A percentile compares a stretch with the other conserved stretches of the same genome.
These are phyloP conservation scores for Ensete ventricosum DNA, from an alignment of 176 grass and related monocot genomes.

Conservation along the genomic window DNA sequence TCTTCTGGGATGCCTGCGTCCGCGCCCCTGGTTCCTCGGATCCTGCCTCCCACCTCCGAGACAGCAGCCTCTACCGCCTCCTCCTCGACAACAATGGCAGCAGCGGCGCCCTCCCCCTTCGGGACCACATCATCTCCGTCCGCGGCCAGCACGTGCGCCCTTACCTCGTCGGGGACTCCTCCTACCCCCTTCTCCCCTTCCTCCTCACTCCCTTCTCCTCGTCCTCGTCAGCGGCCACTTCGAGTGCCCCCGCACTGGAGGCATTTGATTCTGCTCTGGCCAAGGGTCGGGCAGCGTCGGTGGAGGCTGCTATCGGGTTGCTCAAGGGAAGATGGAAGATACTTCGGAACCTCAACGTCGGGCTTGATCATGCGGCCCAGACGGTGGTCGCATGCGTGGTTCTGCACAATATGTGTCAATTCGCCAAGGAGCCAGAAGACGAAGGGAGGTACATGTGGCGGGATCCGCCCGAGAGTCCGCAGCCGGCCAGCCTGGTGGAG, in stretches of 20 bases:
- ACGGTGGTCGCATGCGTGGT: constrained; percentile 40
- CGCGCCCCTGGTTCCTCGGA: constrained; percentile 19
- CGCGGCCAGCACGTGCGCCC: constrained; percentile 6
- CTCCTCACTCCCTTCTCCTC: constrained; percentile 33
- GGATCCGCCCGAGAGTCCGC: constrained; percentile 28
- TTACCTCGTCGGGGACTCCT: constrained; percentile 31
- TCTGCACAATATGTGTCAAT: constrained; percentile 38
- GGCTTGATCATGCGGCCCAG: constrained; percentile 31
- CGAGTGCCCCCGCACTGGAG: constrained; percentile 13
- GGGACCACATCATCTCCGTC: neutral
- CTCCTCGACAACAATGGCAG: neutral
- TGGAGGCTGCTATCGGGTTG: constrained; percentile 27
- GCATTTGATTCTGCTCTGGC: constrained; percentile 21
- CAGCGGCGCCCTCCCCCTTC: neutral
- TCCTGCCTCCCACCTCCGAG: constrained; percentile 19
- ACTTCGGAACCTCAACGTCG: constrained; percentile 34
- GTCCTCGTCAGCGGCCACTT: neutral
- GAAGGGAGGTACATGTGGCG: constrained; percentile 31
- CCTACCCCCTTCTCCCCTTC: constrained; percentile 31
- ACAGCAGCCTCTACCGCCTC: constrained; percentile 13
- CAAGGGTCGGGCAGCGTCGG: constrained; percentile 17
- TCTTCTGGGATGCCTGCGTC: constrained; percentile 26
- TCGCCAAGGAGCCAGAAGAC: constrained; percentile 30
- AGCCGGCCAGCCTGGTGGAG: constrained; percentile 20
- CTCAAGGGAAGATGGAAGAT: constrained; percentile 43